Evolutionary conservation across 1,284 basidiomycete species (phyloP), one percentile per base, ranked within the genome.

Genomic region (Austroboletus niveus): DNA sequence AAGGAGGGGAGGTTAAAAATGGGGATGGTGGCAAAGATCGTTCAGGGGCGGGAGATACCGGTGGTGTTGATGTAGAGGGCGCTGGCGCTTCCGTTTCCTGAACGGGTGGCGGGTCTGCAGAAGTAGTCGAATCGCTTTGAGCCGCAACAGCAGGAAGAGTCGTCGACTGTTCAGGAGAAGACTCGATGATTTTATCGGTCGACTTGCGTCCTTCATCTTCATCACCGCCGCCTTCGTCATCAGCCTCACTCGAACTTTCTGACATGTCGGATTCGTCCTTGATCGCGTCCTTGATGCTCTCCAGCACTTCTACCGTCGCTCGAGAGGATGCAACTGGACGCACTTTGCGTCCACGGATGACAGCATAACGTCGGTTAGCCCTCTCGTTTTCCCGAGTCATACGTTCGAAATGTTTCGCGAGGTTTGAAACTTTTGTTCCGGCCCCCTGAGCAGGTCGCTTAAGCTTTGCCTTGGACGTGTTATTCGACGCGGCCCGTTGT

Each of bases 261-360:
- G 83, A 85, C 52, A 80, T 77, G 49, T 90, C 88, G 17, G 86
- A 88, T 59, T 95, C 90, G 62, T 97, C 94, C 53, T 83, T 82
- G 61, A 98, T 92, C 0, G 92, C 95, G 62, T 98, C 94, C 63
- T 92, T 87, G 56, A 98, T 84, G 61, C 92, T 97, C 58, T 92
- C 87, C 43, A 98, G 84, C 36, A 98, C 84, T 64, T 95, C 87
- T 1, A 98, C 92, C 54, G 87, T 94, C 8, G 94, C 94, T 49
- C 88, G 84, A 4, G 94, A 90, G 32, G 88, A 87, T 8, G 89
- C 90, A 8, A 99, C 93, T 2, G 97, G 96, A 36, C 96, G 85
- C n/a, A 94, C 92, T 41, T 92, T 84, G 57, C 86, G 88, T 14
- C 89, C 88, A n/a, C 93, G 82, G 60, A 94, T 89, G 48, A 92